Conservation (phyloP, 768 basidiomycete species). For the Podaxis rugospora region DNA sequence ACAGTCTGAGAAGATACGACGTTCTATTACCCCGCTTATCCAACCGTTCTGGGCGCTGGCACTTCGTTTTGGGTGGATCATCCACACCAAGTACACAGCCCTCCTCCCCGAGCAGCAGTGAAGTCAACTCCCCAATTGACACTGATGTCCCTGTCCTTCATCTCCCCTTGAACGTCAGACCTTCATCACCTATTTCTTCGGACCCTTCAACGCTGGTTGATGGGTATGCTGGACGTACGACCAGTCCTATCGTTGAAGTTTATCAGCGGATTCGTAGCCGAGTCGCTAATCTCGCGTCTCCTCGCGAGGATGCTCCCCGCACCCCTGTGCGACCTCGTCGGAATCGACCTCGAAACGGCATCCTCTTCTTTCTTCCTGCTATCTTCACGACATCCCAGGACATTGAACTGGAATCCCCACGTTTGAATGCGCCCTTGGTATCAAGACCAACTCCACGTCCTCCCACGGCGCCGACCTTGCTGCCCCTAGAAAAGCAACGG, state of each 20-base stretch:
- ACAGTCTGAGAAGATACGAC: slow-evolving; percentile 64
- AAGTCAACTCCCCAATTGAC: slow-evolving; percentile 41
- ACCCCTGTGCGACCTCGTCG: slow-evolving; percentile 46
- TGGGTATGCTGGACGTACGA: slow-evolving; percentile 32
- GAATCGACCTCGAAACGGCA: slow-evolving; percentile 46
- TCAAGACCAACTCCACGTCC: background rate
- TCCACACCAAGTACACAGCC: slow-evolving; percentile 29
- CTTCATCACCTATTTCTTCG: slow-evolving; percentile 52
- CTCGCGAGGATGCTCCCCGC: slow-evolving; percentile 36
- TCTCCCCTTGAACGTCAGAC: slow-evolving; percentile 54
- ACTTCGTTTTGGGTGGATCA: slow-evolving; percentile 64
- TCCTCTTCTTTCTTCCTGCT: slow-evolving; percentile 80
- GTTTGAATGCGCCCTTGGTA: background rate
- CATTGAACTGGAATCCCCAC: slow-evolving; percentile 36
- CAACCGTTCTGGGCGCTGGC: slow-evolving; percentile 62
- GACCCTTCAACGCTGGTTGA: slow-evolving; percentile 43
- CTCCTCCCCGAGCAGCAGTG: slow-evolving; percentile 35
- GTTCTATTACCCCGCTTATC: slow-evolving; percentile 74
- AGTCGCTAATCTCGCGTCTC: slow-evolving; percentile 41
- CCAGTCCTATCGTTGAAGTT: slow-evolving; percentile 48
- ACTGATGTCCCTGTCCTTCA: slow-evolving; percentile 54
- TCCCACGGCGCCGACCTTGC: background rate
- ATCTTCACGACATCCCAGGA: slow-evolving; percentile 58
- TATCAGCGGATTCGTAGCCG: slow-evolving; percentile 56
- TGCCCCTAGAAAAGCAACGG: slow-evolving; percentile 44